These are phyloP conservation scores for Calocera viscosa DNA, from an alignment of 768 basidiomycete genomes.

Conservation along the genomic window DNA sequence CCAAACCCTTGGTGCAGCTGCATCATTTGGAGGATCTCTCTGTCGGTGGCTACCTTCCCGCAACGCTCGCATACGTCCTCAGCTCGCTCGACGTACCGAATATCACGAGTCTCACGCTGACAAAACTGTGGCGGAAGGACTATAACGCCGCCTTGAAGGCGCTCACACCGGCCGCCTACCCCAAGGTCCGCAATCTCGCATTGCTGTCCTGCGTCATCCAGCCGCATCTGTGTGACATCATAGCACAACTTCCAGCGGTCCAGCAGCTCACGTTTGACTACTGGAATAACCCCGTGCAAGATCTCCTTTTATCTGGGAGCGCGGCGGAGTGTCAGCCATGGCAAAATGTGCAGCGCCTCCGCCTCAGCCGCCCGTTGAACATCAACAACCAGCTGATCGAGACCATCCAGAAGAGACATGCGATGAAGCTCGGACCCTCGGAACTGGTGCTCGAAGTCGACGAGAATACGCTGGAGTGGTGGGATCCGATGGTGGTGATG, in stretches of 20 bases:
- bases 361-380: neutral
- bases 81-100: neutral
- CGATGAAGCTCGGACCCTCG: neutral
- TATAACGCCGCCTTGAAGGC: neutral
- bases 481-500: neutral
- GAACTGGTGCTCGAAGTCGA: neutral
- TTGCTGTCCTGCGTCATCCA: neutral
- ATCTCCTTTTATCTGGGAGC: neutral
- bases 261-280: neutral
- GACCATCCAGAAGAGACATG: neutral
- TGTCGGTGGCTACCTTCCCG: neutral
- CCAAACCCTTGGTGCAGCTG: neutral
- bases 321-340: neutral
- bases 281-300: neutral
- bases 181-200: neutral
- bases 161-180: neutral
- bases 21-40: neutral
- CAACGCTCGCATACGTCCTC: neutral
- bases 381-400: neutral
- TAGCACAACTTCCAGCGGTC: neutral
- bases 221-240: neutral
- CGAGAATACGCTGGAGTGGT: neutral
- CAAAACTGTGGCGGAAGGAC: neutral
- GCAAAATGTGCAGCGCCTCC: neutral
- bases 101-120: neutral